phyloP scores from a whole-genome alignment of 208 protist genomes.

The Crithidia fasciculata region DNA sequence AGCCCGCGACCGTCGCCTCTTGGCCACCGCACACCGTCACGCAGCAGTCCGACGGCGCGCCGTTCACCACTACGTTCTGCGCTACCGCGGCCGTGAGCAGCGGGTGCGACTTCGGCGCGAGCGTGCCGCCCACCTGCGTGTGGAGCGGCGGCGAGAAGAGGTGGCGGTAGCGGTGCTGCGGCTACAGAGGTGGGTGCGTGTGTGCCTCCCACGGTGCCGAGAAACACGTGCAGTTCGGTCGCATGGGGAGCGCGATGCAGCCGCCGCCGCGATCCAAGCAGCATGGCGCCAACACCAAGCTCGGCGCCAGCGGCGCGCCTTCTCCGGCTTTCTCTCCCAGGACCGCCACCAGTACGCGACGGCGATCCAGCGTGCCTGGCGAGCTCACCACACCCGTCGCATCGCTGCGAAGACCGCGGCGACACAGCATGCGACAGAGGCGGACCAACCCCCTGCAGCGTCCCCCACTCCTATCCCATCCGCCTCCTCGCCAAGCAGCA shows the following conservation, averaged over 20 bases:
- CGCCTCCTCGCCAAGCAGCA: not conserved
- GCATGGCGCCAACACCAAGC: constrained; percentile 58
- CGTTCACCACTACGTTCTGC: constrained; percentile 45
- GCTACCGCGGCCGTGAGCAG: constrained; percentile 27
- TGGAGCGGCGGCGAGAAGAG: constrained; percentile 57
- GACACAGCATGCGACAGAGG: constrained; percentile 23
- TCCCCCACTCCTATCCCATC: constrained; percentile 5
- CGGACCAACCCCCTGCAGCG: not conserved
- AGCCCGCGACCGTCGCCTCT: constrained; percentile 35
- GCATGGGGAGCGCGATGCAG: constrained; percentile 30
- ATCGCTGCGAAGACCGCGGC: not conserved
- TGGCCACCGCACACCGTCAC: constrained; percentile 20
- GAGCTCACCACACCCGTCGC: constrained; percentile 32
- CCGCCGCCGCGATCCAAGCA: constrained; percentile 66
- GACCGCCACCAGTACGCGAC: constrained; percentile 61
- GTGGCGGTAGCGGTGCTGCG: constrained; percentile 51
- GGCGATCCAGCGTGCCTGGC: constrained; percentile 63
- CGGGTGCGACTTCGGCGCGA: constrained; percentile 38
- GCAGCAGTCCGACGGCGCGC: constrained; percentile 36
- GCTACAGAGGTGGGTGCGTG: constrained; percentile 54
- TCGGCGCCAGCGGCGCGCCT: constrained; percentile 16
- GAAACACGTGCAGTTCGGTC: constrained; percentile 1
- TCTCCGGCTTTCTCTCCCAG: constrained; percentile 47
- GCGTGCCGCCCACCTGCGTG: constrained; percentile 3
- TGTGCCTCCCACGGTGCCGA: constrained; percentile 36